Percentiles rank a stretch among this genome's conserved stretches.
phyloP scores from a whole-genome alignment of 2,329 filamentous ascomycete species.

The Aureobasidium vineae region DNA sequence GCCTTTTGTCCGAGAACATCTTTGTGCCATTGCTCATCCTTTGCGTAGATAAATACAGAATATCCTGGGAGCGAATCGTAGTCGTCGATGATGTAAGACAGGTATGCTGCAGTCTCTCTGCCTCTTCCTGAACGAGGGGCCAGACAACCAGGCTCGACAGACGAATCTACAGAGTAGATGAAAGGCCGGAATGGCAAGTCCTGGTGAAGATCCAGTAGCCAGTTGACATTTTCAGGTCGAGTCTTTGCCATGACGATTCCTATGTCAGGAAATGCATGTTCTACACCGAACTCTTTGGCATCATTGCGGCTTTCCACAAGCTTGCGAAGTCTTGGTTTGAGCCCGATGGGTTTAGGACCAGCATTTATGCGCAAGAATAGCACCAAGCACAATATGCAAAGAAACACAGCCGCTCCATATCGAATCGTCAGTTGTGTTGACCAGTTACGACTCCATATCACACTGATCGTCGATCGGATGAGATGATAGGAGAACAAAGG shows the following conservation, averaged over 20 bases:
- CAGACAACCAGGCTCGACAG: neutral
- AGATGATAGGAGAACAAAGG: neutral
- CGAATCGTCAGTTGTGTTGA: neutral
- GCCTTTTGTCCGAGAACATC: neutral
- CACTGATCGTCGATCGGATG: neutral
- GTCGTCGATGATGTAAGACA: conserved; percentile 7
- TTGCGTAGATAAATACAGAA: neutral
- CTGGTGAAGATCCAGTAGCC: neutral
- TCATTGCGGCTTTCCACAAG: neutral
- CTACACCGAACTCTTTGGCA: neutral
- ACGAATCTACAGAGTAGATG: neutral
- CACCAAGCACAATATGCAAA: neutral
- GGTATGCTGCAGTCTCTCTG: neutral
- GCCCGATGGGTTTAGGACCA: neutral
- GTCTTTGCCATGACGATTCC: neutral
- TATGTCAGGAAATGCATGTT: neutral
- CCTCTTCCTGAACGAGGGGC: neutral
- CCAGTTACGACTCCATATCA: neutral
- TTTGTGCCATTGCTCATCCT: conserved; percentile 11
- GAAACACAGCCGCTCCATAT: neutral
- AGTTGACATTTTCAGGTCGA: conserved; percentile 5
- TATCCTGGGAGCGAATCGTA: neutral
- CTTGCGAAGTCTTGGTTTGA: neutral
- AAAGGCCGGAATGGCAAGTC: neutral
- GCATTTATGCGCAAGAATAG: neutral